phyloP scores from a whole-genome alignment of 495 filamentous ascomycete species.

The Neurospora sp. region DNA sequence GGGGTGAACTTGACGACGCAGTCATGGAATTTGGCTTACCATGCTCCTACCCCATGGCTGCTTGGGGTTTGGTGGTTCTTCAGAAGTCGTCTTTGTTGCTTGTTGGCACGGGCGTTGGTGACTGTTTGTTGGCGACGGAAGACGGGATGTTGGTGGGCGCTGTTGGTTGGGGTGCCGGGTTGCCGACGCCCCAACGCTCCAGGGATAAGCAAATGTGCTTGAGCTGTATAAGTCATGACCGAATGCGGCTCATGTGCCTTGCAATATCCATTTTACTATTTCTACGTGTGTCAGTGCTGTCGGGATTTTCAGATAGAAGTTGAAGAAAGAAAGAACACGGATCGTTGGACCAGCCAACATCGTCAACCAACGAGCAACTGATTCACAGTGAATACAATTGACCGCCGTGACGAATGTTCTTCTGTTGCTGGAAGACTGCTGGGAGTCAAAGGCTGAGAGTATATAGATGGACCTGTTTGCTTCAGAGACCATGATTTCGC shows the following conservation, averaged over 20 bases:
- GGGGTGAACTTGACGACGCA: too few species aligned
- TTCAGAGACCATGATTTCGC: too few species aligned
- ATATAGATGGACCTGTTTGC: too few species aligned
- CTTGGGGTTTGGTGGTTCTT: too few species aligned
- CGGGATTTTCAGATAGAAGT: too few species aligned
- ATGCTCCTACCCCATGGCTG: too few species aligned
- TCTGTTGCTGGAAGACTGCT: background rate
- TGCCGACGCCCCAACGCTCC: background rate
- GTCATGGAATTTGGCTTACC: too few species aligned
- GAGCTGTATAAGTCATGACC: background rate
- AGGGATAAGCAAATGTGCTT: background rate
- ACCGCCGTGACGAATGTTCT: too few species aligned
- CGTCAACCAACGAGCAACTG: background rate
- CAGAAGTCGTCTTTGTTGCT: background rate
- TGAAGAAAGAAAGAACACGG: background rate
- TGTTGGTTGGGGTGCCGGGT: background rate
- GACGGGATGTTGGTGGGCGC: background rate
- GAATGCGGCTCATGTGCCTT: background rate
- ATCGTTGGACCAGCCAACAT: background rate
- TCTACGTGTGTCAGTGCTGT: background rate
- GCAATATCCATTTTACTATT: background rate
- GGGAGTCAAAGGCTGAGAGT: background rate
- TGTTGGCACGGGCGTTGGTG: background rate
- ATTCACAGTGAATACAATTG: too few species aligned
- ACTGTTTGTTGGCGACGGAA: background rate